Evolutionary conservation across 2,329 filamentous ascomycete genomes (phyloP), one percentile per base, ranked within the genome.

Genomic region (Xylaria sp.): DNA sequence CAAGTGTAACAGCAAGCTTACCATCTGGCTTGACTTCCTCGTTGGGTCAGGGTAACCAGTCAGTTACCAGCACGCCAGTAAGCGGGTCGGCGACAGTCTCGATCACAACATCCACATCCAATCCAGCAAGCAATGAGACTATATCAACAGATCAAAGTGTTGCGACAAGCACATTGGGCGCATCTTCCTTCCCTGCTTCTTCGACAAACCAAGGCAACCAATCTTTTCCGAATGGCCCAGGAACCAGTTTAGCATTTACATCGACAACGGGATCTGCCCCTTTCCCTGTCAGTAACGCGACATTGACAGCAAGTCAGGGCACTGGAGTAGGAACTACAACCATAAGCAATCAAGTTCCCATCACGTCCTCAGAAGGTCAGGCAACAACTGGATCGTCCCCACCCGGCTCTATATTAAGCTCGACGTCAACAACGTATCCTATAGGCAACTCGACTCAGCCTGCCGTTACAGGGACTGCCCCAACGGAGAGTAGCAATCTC

Each of bases 271-370:
- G 39, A 32, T 56, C 59, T 6, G 13, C 59, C 46, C 53, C 67
- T 43, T 69, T 60, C n/a, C 36, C 67, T 18, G 13, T 60, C 1
- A 58, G 34, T 18, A 69, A 65, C 25, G 48, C 57, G 39, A 69
- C 67, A 23, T 36, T 23, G 10, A 39, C 60, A 28, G 41, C 46
- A 56, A 60, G 60, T 20, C 60, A 57, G 53, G 52, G 25, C 13
- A 67, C 60, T 18, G 56, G n/a, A 8, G 20, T 59, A 23, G 57
- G 41, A 30, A 64, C 60, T 1, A 39, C 39, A 53, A 59, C 63
- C 32, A 43, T 39, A 23, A 67, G 60, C 53, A 43, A 39, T n/a
- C 28, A 36, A 10, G 41, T 45, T 32, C 52, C 25, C 3, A 28
- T 59, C 13, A 59, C 39, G 0, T 50, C 62, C 32, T 60, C 63